Evolutionary conservation across 2,329 filamentous ascomycete species (phyloP).

Genomic region (Cladosporium velox): DNA sequence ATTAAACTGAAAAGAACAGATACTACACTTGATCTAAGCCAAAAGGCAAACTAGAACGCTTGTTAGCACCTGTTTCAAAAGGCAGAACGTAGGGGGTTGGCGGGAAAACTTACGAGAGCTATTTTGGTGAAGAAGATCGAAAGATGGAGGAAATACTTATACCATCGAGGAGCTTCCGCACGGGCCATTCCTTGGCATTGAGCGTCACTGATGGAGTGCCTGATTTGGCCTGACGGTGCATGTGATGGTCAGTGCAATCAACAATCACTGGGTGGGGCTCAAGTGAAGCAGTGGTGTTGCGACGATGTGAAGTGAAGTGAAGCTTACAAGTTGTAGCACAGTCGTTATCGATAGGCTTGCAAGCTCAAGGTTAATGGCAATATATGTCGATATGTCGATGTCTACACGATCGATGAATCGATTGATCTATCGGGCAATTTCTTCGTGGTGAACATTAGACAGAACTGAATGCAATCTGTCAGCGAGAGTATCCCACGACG

Average conservation of each 20-base stretch:
- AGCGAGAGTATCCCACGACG: background rate
- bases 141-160: background rate
- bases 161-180: background rate
- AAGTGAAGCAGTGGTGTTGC: background rate
- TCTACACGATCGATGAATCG: background rate
- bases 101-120: background rate
- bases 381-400: background rate
- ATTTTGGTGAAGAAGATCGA: too few relatives aligned
- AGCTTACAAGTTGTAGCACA: background rate
- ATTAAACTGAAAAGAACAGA: conserved; percentile 23
- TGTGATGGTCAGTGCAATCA: background rate
- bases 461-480: background rate
- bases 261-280: background rate
- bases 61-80: too few relatives aligned
- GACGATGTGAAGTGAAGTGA: background rate
- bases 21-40: conserved; percentile 22
- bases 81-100: too few relatives aligned
- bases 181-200: background rate
- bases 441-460: background rate
- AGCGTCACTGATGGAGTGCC: background rate
- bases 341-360: background rate
- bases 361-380: background rate
- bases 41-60: conserved; percentile 10
- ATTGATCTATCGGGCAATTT: background rate
- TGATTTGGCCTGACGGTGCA: background rate